Percentiles rank a stretch among this genome's conserved stretches.
Conservation (phyloP, 441 rosid species). For the Populus hybrid region DNA sequence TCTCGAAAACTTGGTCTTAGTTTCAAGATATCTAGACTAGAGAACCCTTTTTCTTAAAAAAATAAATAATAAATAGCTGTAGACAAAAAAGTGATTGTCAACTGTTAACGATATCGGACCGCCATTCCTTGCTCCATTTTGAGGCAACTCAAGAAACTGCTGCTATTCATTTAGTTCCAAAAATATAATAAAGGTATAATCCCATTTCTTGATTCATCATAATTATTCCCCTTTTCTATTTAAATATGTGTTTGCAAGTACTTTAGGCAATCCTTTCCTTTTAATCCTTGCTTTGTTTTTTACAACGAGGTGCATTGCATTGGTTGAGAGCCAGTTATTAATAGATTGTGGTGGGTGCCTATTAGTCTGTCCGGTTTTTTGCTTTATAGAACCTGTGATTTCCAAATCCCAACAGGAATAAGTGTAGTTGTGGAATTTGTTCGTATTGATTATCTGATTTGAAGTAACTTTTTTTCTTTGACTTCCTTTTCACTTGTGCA, state of each 20-base stretch:
- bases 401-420: background rate
- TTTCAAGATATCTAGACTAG: background rate
- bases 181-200: background rate
- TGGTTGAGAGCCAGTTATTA: background rate
- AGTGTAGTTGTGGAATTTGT: background rate
- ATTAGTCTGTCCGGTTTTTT: no score
- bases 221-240: background rate
- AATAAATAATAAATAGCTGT: background rate
- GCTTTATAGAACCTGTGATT: no score
- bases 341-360: no score
- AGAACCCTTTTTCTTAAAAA: background rate
- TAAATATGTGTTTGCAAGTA: background rate
- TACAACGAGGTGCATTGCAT: background rate
- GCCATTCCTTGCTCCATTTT: slow-evolving; percentile 51
- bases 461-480: background rate
- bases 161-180: background rate
- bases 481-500: slow-evolving; percentile 7
- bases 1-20: slow-evolving; percentile 39
- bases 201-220: slow-evolving; percentile 6
- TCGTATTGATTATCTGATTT: background rate
- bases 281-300: no score
- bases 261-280: background rate
- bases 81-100: slow-evolving; percentile 12
- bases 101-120: slow-evolving; percentile 20
- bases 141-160: slow-evolving; percentile 35